These are phyloP conservation scores for Diaporthe sp. DNA, from an alignment of 2,329 filamentous ascomycete species.

Conservation along the genomic window DNA sequence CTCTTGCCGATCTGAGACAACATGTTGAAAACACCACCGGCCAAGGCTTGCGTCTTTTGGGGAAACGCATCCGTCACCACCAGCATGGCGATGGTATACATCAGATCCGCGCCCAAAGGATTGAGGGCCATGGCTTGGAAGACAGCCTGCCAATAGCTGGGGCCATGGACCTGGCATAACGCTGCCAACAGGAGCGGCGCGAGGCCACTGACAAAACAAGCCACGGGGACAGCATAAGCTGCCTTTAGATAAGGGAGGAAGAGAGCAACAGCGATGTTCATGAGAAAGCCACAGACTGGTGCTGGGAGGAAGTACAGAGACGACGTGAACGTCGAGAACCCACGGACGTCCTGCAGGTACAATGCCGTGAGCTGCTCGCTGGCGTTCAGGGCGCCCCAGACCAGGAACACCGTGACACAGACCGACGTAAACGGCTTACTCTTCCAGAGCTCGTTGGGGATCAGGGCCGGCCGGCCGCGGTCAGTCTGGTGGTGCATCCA, in stretches of 20 bases:
- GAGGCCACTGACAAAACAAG: conserved; percentile 60
- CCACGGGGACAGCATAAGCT: conserved; percentile 54
- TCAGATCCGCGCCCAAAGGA: conserved; percentile 58
- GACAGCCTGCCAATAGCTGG: conserved; percentile 61
- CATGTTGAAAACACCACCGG: conserved; percentile 71
- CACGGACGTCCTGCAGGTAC: conserved; percentile 63
- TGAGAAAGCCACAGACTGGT: conserved; percentile 28
- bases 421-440: conserved; percentile 67
- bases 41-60: conserved; percentile 65
- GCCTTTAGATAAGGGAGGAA: neutral
- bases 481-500: conserved; percentile 67
- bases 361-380: conserved; percentile 57
- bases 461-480: conserved; percentile 63
- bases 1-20: conserved; percentile 68
- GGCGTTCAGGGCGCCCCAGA: conserved; percentile 59
- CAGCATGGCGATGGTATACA: conserved; percentile 68
- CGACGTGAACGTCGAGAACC: conserved; percentile 57
- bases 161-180: conserved; percentile 52
- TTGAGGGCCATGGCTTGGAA: conserved; percentile 59
- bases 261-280: conserved; percentile 50
- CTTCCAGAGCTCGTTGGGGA: conserved; percentile 71
- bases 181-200: conserved; percentile 64
- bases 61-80: conserved; percentile 68
- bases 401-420: conserved; percentile 63
- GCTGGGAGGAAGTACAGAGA: conserved; percentile 62